Conservation (phyloP, 176 grass and related monocot genomes). For the Eragrostis curvula region DNA sequence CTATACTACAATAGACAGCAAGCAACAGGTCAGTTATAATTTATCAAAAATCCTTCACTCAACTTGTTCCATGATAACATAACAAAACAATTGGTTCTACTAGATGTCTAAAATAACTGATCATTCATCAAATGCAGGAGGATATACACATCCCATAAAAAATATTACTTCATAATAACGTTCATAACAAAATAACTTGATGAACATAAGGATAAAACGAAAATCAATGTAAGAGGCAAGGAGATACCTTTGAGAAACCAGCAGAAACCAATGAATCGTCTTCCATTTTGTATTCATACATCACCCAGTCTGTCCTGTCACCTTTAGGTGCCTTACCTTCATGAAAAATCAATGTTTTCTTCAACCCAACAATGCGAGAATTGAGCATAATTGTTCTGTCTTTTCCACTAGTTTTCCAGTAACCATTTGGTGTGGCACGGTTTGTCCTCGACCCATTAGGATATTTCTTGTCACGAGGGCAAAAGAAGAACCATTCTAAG, state of each 20-base stretch:
- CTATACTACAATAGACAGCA: background rate
- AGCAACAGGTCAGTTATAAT: too few relatives aligned
- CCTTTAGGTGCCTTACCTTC: conserved; percentile 80
- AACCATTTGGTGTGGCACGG: conserved; percentile 84
- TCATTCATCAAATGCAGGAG: background rate
- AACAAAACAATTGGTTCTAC: background rate
- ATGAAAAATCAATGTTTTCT: conserved; percentile 94
- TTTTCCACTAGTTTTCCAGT: conserved; percentile 96
- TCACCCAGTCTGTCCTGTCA: conserved; percentile 87
- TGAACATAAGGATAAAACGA: background rate
- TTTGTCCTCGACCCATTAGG: conserved; percentile 76
- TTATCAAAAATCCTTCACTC: too few relatives aligned
- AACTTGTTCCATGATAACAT: too few relatives aligned
- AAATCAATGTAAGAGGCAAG: background rate
- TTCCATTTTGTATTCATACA: conserved; percentile 93
- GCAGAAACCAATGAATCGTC: conserved; percentile 48
- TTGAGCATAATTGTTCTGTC: conserved; percentile 73
- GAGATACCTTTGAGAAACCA: conserved; percentile 72
- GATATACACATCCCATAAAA: background rate
- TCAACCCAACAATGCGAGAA: conserved; percentile 67
- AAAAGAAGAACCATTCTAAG: conserved; percentile 97
- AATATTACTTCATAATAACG: background rate
- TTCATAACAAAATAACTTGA: background rate
- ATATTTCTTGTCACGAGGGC: conserved; percentile 84
- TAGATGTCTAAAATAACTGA: background rate